These are phyloP conservation scores for Lasiodiplodia citricola DNA, from an alignment of 2,329 filamentous ascomycete species.

Conservation along the genomic window DNA sequence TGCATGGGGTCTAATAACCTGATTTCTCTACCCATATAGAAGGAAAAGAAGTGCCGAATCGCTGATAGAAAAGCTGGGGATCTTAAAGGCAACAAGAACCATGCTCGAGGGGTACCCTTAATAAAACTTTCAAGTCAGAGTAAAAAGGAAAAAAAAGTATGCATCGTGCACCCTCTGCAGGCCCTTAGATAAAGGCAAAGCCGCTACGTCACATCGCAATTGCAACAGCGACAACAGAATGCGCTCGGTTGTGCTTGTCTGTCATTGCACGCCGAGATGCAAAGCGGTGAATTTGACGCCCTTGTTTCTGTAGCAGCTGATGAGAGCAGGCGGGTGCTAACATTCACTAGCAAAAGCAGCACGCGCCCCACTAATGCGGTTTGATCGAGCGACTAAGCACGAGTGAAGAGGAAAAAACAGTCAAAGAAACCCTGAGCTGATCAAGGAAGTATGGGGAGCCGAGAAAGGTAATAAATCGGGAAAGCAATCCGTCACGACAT, in stretches of 20 bases:
- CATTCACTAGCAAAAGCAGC: not conserved
- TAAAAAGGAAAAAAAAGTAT: not conserved
- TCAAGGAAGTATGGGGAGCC: not conserved
- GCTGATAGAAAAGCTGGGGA: not conserved
- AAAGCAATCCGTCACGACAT: slow-evolving; percentile 10
- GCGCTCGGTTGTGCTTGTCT: not conserved
- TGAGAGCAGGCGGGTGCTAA: not conserved
- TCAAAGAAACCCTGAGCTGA: not conserved
- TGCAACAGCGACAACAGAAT: not conserved
- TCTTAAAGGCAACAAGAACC: not conserved
- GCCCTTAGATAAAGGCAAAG: not conserved
- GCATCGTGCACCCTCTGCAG: not conserved
- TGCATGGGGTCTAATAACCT: not conserved
- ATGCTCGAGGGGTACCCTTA: not conserved
- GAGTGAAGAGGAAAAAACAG: not conserved
- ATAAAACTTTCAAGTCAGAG: not conserved
- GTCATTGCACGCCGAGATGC: slow-evolving; percentile 3
- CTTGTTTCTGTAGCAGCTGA: not conserved
- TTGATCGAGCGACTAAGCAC: not conserved
- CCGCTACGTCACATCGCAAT: not conserved
- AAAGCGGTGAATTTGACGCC: not conserved
- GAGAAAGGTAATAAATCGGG: slow-evolving; percentile 5
- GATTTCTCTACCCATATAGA: not conserved
- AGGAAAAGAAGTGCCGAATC: not conserved
- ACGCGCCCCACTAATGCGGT: not conserved